A percentile compares a stretch with the other conserved stretches of the same genome.
Conservation (phyloP, 2,329 filamentous ascomycete species). For the Stenocarpella maydis region DNA sequence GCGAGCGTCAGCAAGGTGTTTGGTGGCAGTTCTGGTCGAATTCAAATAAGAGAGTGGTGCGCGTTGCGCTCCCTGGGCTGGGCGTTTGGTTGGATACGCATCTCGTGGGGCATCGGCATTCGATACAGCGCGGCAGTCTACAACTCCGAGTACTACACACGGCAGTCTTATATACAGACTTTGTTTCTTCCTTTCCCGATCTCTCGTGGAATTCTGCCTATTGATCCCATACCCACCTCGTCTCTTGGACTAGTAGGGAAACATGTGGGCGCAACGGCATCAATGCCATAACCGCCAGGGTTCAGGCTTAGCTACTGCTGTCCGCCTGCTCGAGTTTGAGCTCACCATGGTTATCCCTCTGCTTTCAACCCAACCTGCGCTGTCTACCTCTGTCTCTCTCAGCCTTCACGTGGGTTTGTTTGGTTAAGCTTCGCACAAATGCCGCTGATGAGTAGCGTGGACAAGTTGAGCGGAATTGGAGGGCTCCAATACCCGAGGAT, state of each 20-base stretch:
- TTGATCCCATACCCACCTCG: neutral
- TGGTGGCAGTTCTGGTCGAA: constrained; percentile 14
- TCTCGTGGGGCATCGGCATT: constrained; percentile 26
- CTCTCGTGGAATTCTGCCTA: neutral
- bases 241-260: neutral
- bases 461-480: neutral
- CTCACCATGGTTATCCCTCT: neutral
- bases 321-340: neutral
- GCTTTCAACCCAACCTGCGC: neutral
- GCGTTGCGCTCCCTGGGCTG: constrained; percentile 12
- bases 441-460: neutral
- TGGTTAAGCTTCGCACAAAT: neutral
- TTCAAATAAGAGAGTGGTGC: constrained; percentile 3
- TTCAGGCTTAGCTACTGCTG: constrained; percentile 1
- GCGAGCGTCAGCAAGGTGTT: constrained; percentile 28
- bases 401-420: neutral
- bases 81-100: constrained; percentile 25
- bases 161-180: too few species aligned
- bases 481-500: too few species aligned
- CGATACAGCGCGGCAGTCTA: constrained; percentile 25
- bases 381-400: too few species aligned
- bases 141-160: constrained; percentile 7
- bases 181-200: too few species aligned
- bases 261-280: neutral
- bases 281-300: neutral